Evolutionary conservation across 78 protist genomes (phyloP), one percentile per base, ranked within the genome.

Genomic region (Creolimax fragrantissima): DNA sequence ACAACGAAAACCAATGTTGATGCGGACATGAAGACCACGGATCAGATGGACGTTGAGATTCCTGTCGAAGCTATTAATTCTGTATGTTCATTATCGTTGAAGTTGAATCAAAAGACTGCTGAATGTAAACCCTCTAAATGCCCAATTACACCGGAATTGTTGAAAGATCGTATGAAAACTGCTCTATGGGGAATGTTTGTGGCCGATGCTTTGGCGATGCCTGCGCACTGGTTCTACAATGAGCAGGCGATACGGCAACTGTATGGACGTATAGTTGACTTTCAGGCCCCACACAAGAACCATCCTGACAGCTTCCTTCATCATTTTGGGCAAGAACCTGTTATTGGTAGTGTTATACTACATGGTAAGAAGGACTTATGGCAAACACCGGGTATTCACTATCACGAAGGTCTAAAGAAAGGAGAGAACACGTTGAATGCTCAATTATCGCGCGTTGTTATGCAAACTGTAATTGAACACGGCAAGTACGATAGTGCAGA

Each of bases 181-280:
- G 5, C 86, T 5, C 86, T 83, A 41, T 83, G 5, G 86, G 7
- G 86, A 37, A 4, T 83, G 5, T 83, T 83, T 83, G 39, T 83
- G 6, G 86, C 86, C 7, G 86, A 83, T 83, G 86, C 86, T 11
- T 5, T 83, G 86, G 86, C 86, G 6, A 83, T 83, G 86, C 86
- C 86, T 5, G 86, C 39, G 5, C 86, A 83, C 86, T 83, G 86
- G 86, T 83, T 41, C 86, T 83, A 83, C 7, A 7, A 17, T 83
- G 39, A 37, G 7, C 39, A 83, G 6, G 4, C 42, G 6, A 4
- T 83, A 32, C 4, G 7, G 86, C 5, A 83, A 7, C 5, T 41
- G 86, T 83, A 17, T 83, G 86, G 86, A 4, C 5, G 35, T 7
- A 41, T 83, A 4, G 39, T 4, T 37, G 7, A 5, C 86, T 83